Conservation (phyloP, 106 monocot genomes). For the Allium sativum region DNA sequence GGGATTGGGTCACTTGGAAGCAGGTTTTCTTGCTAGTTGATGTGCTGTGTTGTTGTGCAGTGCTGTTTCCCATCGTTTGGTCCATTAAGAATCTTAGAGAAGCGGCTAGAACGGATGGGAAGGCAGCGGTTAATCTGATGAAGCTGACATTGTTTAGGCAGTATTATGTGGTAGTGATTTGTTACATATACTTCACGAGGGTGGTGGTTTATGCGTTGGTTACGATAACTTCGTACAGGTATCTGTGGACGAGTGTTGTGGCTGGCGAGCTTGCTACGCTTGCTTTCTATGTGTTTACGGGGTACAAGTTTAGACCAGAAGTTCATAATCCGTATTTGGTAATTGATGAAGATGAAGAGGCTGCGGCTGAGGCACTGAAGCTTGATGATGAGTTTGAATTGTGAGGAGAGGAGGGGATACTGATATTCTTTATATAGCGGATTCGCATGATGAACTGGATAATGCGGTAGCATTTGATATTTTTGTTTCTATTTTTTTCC, state of each 20-base stretch:
- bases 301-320: slow-evolving; percentile 74
- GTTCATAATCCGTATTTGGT: slow-evolving; percentile 71
- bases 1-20: slow-evolving; percentile 74
- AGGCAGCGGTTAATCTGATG: slow-evolving; percentile 83
- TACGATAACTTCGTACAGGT: slow-evolving; percentile 70
- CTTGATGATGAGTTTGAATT: slow-evolving; percentile 7
- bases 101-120: slow-evolving; percentile 69
- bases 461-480: too few species aligned
- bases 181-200: slow-evolving; percentile 22
- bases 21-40: slow-evolving; percentile 77
- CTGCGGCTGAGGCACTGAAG: slow-evolving; percentile 32
- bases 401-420: background rate
- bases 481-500: too few species aligned
- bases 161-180: slow-evolving; percentile 75
- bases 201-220: slow-evolving; percentile 29
- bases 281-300: slow-evolving; percentile 72
- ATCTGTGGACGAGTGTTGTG: slow-evolving; percentile 65
- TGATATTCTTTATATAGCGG: background rate
- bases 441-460: too few species aligned
- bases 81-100: slow-evolving; percentile 80
- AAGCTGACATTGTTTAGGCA: slow-evolving; percentile 81
- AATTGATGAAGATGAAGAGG: slow-evolving; percentile 79
- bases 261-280: slow-evolving; percentile 75
- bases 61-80: slow-evolving; percentile 87
- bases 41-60: slow-evolving; percentile 79